Evolutionary conservation across 192 early-diverging fungal species (phyloP), one percentile per base, ranked within the genome.

Genomic region (Coemansia javaensis): DNA sequence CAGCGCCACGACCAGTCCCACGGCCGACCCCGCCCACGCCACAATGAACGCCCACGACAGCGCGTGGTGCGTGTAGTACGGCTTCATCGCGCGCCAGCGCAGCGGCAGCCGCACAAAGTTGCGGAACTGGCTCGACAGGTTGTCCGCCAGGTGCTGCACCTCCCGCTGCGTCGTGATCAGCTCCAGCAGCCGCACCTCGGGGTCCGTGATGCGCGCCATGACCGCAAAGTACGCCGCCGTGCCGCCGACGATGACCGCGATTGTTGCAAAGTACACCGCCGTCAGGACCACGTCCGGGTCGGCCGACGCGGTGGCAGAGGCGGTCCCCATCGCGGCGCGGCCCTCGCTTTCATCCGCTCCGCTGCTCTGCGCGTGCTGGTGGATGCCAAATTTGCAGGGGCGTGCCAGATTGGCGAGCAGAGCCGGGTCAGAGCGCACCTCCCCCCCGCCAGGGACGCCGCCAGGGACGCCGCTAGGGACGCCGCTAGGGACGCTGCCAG

Each of bases 91-190:
- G 22, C 58, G 49, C 59, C 79, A 79, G 37, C 64, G 62, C 27
- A 77, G 40, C 4, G 77, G 67, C 39, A 83, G 52, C 1, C 67
- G 65, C 5, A 63, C 51, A 31, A 79, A 57, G 40, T 79, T 76
- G 49, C 53, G 63, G 21, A 63, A 53, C 50, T 81, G 81, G 27
- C 71, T 50, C 9, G 77, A 67, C 49, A 83, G 53, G 40, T 77
- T 83, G 36, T 83, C 79, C 0, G 77, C 69, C 3, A 83, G 59
- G 45, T 71, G 76, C 47, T 81, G 79, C 17, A 80, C 77, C 32
- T 83, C 79, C 7, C 67, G 63, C 53, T 81, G 77, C 1, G 81
- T 79, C 16, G 59, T 77, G n/a, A 83, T 75, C 46, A 79, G 69
- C 41, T 73, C 63, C 40, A 76, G 53, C 16, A 83, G 57, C 43